These are phyloP conservation scores for Theileria orientalis DNA, from an alignment of 169 alveolate species.

Conservation along the genomic window DNA sequence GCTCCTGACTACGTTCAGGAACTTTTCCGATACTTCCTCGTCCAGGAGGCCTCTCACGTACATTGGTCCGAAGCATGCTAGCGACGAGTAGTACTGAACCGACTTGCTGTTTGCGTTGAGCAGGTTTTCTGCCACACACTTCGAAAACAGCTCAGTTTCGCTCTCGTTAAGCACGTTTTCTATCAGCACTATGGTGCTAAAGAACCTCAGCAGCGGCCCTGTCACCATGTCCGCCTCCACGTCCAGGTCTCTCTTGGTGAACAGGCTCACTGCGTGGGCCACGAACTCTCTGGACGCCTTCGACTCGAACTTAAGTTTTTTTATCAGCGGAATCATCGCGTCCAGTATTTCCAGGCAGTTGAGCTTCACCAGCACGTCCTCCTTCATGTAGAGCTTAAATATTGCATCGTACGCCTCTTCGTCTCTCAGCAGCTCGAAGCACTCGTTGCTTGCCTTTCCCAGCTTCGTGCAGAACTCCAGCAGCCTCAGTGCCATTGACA, in stretches of 20 bases:
- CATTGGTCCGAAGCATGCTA: constrained; percentile 44
- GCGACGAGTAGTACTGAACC: not conserved
- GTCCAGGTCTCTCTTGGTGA: not conserved
- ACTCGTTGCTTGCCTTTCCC: constrained; percentile 11
- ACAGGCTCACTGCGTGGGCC: constrained; percentile 12
- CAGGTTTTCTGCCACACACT: constrained; percentile 5
- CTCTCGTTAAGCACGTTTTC: not conserved
- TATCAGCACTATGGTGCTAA: constrained; percentile 9
- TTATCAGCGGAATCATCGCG: not conserved
- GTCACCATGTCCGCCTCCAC: constrained; percentile 22
- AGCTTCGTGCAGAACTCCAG: constrained; percentile 31
- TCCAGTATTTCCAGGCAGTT: constrained; percentile 59
- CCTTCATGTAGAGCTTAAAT: constrained; percentile 19
- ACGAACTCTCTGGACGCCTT: constrained; percentile 32
- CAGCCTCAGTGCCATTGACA: constrained; percentile 20
- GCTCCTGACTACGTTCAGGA: not conserved
- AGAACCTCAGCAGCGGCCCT: constrained; percentile 27
- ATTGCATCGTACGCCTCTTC: constrained; percentile 24
- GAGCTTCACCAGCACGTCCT: constrained; percentile 40
- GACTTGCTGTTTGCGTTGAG: not conserved
- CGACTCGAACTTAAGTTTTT: not conserved
- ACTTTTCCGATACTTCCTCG: constrained; percentile 15
- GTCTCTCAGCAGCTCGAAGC: constrained; percentile 16
- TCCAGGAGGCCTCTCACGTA: constrained; percentile 17
- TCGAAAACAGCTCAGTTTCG: constrained; percentile 5